Base-by-base conservation (phyloP, 75 land plant species). In the Picea sitchensis region DNA sequence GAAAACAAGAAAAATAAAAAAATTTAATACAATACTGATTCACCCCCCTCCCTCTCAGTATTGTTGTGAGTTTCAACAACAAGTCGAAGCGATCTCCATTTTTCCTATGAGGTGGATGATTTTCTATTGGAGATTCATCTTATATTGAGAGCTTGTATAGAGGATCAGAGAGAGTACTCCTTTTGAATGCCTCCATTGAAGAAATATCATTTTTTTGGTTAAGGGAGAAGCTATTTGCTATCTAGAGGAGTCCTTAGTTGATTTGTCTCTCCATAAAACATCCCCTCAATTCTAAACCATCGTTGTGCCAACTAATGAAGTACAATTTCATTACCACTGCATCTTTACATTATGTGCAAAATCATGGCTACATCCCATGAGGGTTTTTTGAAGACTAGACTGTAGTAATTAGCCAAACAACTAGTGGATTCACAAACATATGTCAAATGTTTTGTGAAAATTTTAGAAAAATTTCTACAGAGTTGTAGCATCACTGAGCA, bases 191-290 rank as follows among this genome's bases (percentile, higher is more conserved):
- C 26, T 26, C 26, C 26, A 26, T 26, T 26, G 26, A 26, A 26
- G 26, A 26, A 26, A 26, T 26, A 26, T 26, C 26, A 26, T 0
- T 26, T 26, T 26, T 26, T 26, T 26, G 26, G 26, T 26, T 26
- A 26, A 26, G 26, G 26, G 26, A 26, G 26, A 26, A 26, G 26
- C 26, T 26, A 26, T 26, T 26, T 26, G 26, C 26, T 26, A 0
- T 26, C 26, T 26, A 79, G 76, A 87, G 99, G 15, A 88, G 91
- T 87, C 88, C 92, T 6, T 65, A 86, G 58, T 84, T 96, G 83
- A 81, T 96, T 69, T 89, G 97, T 2, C 95, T 96, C 77, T 94
- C 99, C 13, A 98, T 95, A n/a, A 88, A 92, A 74, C 99, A 96
- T 84, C 99, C 99, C 23, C 94, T 96, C 88, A 96, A 96, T 85